A percentile compares a stretch with the other conserved stretches of the same genome.
Evolutionary conservation across 73 alveolate species (phyloP).

Genomic region (Urostyla sp.): DNA sequence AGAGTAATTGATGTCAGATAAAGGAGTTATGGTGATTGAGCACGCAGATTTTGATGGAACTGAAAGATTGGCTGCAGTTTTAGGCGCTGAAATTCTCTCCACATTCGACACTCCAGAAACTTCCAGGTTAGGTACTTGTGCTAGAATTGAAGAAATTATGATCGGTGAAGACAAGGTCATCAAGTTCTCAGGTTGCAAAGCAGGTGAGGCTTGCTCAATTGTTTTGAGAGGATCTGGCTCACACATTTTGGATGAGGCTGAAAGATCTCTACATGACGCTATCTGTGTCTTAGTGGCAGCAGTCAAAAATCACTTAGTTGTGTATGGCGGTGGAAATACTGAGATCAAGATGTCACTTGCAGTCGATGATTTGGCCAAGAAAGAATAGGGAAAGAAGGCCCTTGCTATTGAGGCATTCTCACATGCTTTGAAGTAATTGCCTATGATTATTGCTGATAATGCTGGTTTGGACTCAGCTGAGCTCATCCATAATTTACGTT

Average conservation of each 20-base stretch:
- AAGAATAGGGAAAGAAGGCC: constrained; percentile 93
- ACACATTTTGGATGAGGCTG: constrained; percentile 97
- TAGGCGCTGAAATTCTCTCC: constrained; percentile 98
- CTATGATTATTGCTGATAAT: constrained; percentile 96
- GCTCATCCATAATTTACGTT: constrained; percentile 90
- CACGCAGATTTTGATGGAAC: constrained; percentile 99
- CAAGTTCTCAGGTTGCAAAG: constrained; percentile 96
- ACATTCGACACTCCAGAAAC: constrained; percentile 97
- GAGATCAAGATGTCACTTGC: constrained; percentile 96
- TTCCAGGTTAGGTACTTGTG: constrained; percentile 91
- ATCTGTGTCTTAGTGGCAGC: constrained; percentile 95
- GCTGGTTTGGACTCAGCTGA: constrained; percentile 98
- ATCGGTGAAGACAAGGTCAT: constrained; percentile 99
- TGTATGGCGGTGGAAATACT: constrained; percentile 97
- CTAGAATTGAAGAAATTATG: constrained; percentile 96
- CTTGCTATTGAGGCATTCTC: constrained; percentile 96
- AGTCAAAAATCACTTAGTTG: constrained; percentile 87
- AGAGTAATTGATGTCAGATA: constrained; percentile 94
- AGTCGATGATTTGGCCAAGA: constrained; percentile 89
- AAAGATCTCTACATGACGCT: constrained; percentile 98
- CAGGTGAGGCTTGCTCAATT: constrained; percentile 96
- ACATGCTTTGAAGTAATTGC: constrained; percentile 95
- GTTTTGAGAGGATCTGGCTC: constrained; percentile 96
- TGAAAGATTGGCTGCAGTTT: constrained; percentile 98
- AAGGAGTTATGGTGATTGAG: constrained; percentile 97